These are phyloP conservation scores for Aristolochia fimbriata DNA, from an alignment of 164 flowering plant species.

Conservation along the genomic window DNA sequence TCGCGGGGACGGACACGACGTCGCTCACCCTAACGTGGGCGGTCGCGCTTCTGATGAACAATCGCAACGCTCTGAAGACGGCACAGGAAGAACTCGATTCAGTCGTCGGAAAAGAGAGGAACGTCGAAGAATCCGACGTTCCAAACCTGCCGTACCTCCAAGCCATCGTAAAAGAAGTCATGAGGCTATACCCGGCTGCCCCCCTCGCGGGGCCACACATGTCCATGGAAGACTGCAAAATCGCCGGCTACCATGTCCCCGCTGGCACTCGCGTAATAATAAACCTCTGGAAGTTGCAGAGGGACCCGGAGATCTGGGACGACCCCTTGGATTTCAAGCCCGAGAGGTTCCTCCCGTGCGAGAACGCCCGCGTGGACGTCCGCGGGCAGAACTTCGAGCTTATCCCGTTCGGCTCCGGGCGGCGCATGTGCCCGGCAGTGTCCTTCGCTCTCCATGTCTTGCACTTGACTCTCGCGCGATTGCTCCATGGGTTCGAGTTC, in stretches of 20 bases:
- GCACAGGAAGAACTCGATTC: slow-evolving; percentile 3
- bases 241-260: slow-evolving; percentile 18
- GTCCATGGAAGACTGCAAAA: slow-evolving; percentile 16
- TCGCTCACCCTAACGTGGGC: slow-evolving; percentile 3
- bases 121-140: slow-evolving; percentile 2
- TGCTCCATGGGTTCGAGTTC: slow-evolving; percentile 23
- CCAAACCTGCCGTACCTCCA: slow-evolving; percentile 1
- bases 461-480: slow-evolving; percentile 17
- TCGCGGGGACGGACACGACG: neutral
- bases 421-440: slow-evolving; percentile 25
- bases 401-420: slow-evolving; percentile 25
- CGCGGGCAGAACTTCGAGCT: slow-evolving; percentile 17
- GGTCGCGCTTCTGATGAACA: neutral
- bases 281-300: slow-evolving; percentile 28
- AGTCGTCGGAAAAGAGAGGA: slow-evolving; percentile 2
- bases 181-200: slow-evolving; percentile 9
- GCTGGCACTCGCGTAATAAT: slow-evolving; percentile 19
- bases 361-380: slow-evolving; percentile 9
- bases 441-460: slow-evolving; percentile 14
- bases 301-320: slow-evolving; percentile 26
- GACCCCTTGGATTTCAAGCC: slow-evolving; percentile 23
- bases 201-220: slow-evolving; percentile 2
- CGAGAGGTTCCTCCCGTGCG: slow-evolving; percentile 19
- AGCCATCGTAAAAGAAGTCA: slow-evolving; percentile 3
- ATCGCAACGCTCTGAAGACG: neutral